A percentile compares a stretch with the other conserved stretches of the same genome.
Conservation (phyloP, 164 flowering plant species). For the Kalanchoe fedtschenkoi region DNA sequence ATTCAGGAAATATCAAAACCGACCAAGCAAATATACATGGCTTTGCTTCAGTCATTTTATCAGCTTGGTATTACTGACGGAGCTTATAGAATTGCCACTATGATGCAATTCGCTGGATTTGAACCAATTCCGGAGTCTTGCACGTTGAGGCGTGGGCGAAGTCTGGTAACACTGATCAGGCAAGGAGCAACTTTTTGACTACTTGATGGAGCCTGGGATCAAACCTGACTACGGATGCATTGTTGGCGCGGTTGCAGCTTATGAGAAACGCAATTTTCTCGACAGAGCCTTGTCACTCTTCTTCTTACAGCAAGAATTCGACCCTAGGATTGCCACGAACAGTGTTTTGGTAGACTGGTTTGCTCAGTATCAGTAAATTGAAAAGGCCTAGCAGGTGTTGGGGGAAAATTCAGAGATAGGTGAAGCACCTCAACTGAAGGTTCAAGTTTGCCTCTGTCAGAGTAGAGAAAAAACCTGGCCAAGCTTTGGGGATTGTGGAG, state of each 20-base stretch:
- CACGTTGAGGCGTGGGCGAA: slow-evolving; percentile 50
- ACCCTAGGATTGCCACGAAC: slow-evolving; percentile 64
- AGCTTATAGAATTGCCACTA: slow-evolving; percentile 39
- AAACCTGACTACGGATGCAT: slow-evolving; percentile 69
- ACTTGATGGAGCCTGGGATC: slow-evolving; percentile 45
- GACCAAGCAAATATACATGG: slow-evolving; percentile 57
- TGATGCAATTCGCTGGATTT: slow-evolving; percentile 60
- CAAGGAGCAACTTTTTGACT: slow-evolving; percentile 56
- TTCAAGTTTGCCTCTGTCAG: slow-evolving; percentile 73
- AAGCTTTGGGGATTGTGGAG: slow-evolving; percentile 58
- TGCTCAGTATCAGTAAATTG: slow-evolving; percentile 49
- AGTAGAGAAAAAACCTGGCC: slow-evolving; percentile 54
- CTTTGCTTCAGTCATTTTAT: slow-evolving; percentile 54
- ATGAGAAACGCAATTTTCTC: slow-evolving; percentile 53
- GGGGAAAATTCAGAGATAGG: slow-evolving; percentile 47
- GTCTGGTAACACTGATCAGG: slow-evolving; percentile 47
- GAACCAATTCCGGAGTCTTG: slow-evolving; percentile 43
- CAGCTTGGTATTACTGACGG: slow-evolving; percentile 38
- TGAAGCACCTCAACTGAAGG: slow-evolving; percentile 48
- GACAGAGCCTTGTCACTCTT: slow-evolving; percentile 66
- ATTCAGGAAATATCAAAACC: slow-evolving; percentile 55
- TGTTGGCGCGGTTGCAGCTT: slow-evolving; percentile 65
- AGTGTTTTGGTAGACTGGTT: slow-evolving; percentile 80
- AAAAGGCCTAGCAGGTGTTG: slow-evolving; percentile 67
- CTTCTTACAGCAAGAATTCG: slow-evolving; percentile 58